phyloP scores from a whole-genome alignment of 2,329 filamentous ascomycete genomes.

The Cladosporium sp. region DNA sequence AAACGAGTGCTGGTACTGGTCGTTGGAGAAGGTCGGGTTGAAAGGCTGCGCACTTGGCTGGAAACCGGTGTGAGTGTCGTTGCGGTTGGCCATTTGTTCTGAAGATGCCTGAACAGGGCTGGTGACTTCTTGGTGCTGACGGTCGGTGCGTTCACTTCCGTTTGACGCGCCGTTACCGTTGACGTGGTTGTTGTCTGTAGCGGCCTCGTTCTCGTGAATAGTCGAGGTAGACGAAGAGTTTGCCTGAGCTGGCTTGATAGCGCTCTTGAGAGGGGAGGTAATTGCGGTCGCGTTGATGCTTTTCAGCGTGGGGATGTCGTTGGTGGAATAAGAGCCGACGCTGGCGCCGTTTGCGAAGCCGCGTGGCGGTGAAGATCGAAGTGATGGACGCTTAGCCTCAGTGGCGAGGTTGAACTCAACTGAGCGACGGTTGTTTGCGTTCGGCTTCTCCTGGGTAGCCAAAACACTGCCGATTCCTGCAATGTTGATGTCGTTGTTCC shows the following conservation, averaged over 20 bases:
- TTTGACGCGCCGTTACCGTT: constrained; percentile 51
- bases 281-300: constrained; percentile 50
- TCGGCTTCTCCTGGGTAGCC: constrained; percentile 43
- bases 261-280: constrained; percentile 30
- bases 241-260: constrained; percentile 24
- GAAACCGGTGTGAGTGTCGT: constrained; percentile 68
- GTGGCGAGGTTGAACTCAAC: constrained; percentile 48
- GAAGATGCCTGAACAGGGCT: constrained; percentile 42
- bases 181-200: constrained; percentile 56
- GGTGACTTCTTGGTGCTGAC: constrained; percentile 62
- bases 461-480: constrained; percentile 42
- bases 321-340: constrained; percentile 84
- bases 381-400: constrained; percentile 48
- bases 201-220: constrained; percentile 77
- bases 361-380: constrained; percentile 60
- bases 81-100: constrained; percentile 45
- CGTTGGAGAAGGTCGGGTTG: constrained; percentile 49
- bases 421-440: constrained; percentile 47
- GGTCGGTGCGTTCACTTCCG: neutral
- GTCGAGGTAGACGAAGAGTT: constrained; percentile 46
- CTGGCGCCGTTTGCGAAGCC: constrained; percentile 60
- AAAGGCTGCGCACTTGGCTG: constrained; percentile 81
- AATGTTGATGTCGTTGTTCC: constrained; percentile 34
- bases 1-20: constrained; percentile 35
- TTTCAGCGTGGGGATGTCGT: constrained; percentile 85